Base-by-base conservation (phyloP, 805 yeast genomes). In the Wickerhamiella sergipiensis region DNA sequence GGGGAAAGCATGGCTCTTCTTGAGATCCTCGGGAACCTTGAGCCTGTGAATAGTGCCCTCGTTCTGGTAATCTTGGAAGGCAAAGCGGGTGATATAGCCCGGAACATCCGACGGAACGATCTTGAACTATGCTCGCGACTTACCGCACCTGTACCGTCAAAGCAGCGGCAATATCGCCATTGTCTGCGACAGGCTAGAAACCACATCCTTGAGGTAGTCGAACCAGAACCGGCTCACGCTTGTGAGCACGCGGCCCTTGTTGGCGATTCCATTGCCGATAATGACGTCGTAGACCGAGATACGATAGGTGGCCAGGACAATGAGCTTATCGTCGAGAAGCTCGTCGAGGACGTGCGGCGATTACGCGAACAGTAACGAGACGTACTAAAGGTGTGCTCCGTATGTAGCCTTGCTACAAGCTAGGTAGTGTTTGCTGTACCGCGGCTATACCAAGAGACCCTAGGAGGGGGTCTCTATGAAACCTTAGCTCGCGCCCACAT, bases 231-330 rank as follows among this genome's bases (percentile, higher is more conserved):
- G 80, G 9, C 96, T 86, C 57, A 92, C 69, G 63, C 81, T 79
- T 6, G 98, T 92, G 59, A 92, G 73, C 44, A 92, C 71, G 65
- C 81, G 80, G 52, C 98, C 98, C 69, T 92, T 92, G 51, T 82
- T 81, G 23, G 92, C 80, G 53, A 92, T 79, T 36, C 97, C 95
- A 60, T 92, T 92, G 61, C 75, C 73, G 95, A 92, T 85, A 52
- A 90, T 86, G 36, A 90, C 97, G 71, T 92, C 98, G 65, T 89
- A 92, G 13, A 98, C 98, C 18, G 96, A 86, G 61, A 92, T 92
- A 67, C 98, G 78, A 68, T 92, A 98, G 6, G 97, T 90, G 29
- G 98, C 98, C 44, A 92, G 94, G 61, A 92, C 92, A 51, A 92
- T 73, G 46, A 87, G 72, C 6, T 85, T 78, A 33, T 77, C 65